A percentile compares a stretch with the other conserved stretches of the same genome.
Conservation (phyloP, 202 grass and related monocot genomes). For the Panicum hallii region DNA sequence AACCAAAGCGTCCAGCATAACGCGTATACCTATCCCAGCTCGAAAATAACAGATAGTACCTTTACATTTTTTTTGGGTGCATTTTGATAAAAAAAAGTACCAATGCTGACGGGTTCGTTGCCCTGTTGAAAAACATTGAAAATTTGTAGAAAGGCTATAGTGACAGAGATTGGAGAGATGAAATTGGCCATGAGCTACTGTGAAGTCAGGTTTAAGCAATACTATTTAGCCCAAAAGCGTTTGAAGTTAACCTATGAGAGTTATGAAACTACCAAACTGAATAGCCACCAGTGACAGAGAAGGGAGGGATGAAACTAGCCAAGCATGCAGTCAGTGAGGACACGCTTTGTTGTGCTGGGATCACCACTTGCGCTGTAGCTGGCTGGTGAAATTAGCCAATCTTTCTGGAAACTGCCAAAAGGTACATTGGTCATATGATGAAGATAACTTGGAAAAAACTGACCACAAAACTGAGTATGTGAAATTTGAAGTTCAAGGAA, state of each 20-base stretch:
- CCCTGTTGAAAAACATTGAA: slow-evolving; percentile 32
- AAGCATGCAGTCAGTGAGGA: slow-evolving; percentile 1
- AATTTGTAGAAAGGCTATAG: not conserved
- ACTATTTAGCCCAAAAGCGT: not conserved
- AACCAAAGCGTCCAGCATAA: slow-evolving; percentile 10
- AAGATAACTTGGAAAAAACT: slow-evolving; percentile 43
- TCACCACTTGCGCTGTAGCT: slow-evolving; percentile 9
- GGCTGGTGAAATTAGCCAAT: slow-evolving; percentile 28
- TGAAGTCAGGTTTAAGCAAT: slow-evolving; percentile 43
- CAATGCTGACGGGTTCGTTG: not conserved
- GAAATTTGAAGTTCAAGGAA: slow-evolving; percentile 48
- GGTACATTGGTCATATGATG: slow-evolving; percentile 34
- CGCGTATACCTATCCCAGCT: not conserved
- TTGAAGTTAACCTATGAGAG: slow-evolving; percentile 23
- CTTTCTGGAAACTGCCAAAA: slow-evolving; percentile 24
- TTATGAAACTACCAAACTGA: slow-evolving; percentile 36
- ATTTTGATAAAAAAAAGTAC: slow-evolving; percentile 1
- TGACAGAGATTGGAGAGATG: slow-evolving; percentile 23
- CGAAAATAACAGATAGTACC: slow-evolving; percentile 12
- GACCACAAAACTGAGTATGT: slow-evolving; percentile 24
- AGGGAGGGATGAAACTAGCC: slow-evolving; percentile 14
- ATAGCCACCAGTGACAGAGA: not conserved
- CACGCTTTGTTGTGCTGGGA: not conserved
- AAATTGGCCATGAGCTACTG: not conserved
- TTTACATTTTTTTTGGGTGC: slow-evolving; percentile 15